Evolutionary conservation across 106 monocot genomes (phyloP).

Genomic region (Acorus calamus): DNA sequence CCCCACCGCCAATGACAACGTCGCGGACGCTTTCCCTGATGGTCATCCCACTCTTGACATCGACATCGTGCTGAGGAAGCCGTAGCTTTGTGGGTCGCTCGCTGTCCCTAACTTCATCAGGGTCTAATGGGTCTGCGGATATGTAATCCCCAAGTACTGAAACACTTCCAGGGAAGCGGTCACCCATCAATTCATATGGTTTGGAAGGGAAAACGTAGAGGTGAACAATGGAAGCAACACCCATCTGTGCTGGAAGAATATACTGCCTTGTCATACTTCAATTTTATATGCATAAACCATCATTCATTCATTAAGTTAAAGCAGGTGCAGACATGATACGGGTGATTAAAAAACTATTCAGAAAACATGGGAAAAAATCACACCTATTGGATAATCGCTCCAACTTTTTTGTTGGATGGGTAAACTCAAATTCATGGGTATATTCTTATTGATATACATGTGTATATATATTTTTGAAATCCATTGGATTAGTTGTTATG

Average conservation of each 20-base stretch:
- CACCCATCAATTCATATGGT: conserved; percentile 80
- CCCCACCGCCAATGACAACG: conserved; percentile 88
- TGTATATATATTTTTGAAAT: too few relatives aligned
- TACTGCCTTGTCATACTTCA: conserved; percentile 2
- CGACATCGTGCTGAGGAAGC: conserved; percentile 58
- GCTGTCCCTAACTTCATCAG: conserved; percentile 90
- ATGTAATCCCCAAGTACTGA: conserved; percentile 92
- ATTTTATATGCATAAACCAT: neutral
- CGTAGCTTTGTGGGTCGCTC: conserved; percentile 76
- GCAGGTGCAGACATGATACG: too few relatives aligned
- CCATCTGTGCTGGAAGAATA: conserved; percentile 76
- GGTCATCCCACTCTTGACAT: conserved; percentile 37
- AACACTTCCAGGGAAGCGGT: conserved; percentile 43
- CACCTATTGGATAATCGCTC: too few relatives aligned
- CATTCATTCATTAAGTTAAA: neutral
- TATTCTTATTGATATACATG: too few relatives aligned
- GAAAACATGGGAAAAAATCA: too few relatives aligned
- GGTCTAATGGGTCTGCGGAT: conserved; percentile 73
- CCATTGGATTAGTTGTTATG: too few relatives aligned
- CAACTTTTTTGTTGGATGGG: too few relatives aligned
- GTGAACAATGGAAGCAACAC: conserved; percentile 78
- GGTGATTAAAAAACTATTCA: too few relatives aligned
- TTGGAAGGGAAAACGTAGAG: conserved; percentile 83
- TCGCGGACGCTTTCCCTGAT: conserved; percentile 88
- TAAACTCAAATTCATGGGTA: too few relatives aligned